Evolutionary conservation across 139 green algal genomes (phyloP), one percentile per base, ranked within the genome.

Genomic region (Pseudopediastrum boryanum): DNA sequence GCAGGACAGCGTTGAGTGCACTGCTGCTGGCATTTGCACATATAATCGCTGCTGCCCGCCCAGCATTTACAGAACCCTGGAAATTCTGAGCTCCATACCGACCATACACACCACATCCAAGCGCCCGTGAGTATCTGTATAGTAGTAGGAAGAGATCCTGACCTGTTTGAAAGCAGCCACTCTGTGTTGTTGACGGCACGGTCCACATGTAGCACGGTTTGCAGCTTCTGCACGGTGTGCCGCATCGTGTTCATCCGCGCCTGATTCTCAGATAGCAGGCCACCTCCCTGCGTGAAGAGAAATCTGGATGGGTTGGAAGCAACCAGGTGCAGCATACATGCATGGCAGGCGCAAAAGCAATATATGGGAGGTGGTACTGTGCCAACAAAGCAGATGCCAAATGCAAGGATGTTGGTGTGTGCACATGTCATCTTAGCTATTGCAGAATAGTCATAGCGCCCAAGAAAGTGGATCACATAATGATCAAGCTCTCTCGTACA

Each of bases 151-250:
- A n/a, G 41, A 21, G 16, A 10, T 19, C 4, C 70, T 54, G 12
- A 67, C 70, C 70, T 67, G 51, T 77, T 77, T 29, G 70, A 43
- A 5, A 42, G n/a, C 16, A 67, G 70, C 70, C 70, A 77, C 7
- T 77, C 70, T 42, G 70, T 68, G n/a, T 77, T 67, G 70, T 77
- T 68, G 21, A 68, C 41, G 27, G 70, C 41, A 0, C 70, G 13
- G 29, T 77, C 70, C 25, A 77, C 51, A 31, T 63, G 31, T 38
- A 77, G 38, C 29, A 77, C 70, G 38, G 50, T n/a, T 12, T 67
- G 50, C 33, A 77, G 25, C 51, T 77, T 77, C 70, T 77, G 70
- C 29, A 52, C 36, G 7, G 70, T 58, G 51, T 77, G 70, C 29
- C 51, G 54, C 33, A 77, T 46, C 35, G 36, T 42, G 51, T 77